Conservation (phyloP, 768 basidiomycete species). For the Mycena albidolilacea region DNA sequence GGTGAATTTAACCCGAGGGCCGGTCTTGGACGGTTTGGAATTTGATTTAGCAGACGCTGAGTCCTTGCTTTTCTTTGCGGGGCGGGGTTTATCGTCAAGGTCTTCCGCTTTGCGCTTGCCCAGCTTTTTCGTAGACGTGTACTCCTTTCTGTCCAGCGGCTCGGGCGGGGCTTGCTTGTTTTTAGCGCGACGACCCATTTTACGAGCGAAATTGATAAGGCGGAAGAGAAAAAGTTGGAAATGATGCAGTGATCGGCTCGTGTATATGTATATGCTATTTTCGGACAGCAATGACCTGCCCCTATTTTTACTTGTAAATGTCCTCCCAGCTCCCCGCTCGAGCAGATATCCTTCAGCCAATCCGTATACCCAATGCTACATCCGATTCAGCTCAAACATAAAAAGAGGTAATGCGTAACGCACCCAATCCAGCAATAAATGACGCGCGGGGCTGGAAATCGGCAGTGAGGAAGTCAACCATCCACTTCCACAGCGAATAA, state of each 20-base stretch:
- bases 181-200: conserved; percentile 89
- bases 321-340: no score
- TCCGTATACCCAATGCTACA: conserved; percentile 76
- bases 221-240: conserved; percentile 37
- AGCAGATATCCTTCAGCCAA: conserved; percentile 67
- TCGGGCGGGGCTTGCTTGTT: conserved; percentile 85
- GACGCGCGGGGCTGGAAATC: conserved; percentile 94
- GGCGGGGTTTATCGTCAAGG: conserved; percentile 52
- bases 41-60: conserved; percentile 39
- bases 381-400: background rate
- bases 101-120: conserved; percentile 82
- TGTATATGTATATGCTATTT: conserved; percentile 41
- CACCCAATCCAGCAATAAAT: conserved; percentile 83
- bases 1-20: conserved; percentile 45
- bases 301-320: conserved; percentile 8
- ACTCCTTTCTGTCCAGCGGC: conserved; percentile 62
- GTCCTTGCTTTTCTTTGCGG: conserved; percentile 65
- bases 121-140: conserved; percentile 67
- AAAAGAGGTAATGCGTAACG: background rate
- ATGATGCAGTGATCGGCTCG: conserved; percentile 37
- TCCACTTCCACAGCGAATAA: conserved; percentile 73
- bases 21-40: conserved; percentile 44
- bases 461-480: conserved; percentile 88
- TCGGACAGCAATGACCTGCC: conserved; percentile 25
- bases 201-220: conserved; percentile 14